These are phyloP conservation scores for Thermomucor indicae-seudaticae DNA, from an alignment of 371 early-diverging fungal genomes.

Conservation along the genomic window DNA sequence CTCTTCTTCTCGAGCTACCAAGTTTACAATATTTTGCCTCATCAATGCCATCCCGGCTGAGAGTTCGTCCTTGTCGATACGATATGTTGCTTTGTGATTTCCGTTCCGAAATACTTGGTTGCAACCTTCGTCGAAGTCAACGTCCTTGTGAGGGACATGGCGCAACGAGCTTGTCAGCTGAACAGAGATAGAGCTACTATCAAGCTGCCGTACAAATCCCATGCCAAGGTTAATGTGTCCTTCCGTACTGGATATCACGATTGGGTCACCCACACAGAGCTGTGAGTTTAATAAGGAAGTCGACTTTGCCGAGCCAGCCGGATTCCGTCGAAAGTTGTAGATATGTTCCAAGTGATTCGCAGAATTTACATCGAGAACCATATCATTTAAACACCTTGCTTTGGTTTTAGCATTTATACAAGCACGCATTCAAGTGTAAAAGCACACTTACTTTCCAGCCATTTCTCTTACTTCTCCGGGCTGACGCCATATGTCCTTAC, in stretches of 20 bases:
- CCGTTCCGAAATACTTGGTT: slow-evolving; percentile 3
- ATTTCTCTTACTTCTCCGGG: slow-evolving; percentile 35
- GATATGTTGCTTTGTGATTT: slow-evolving; percentile 35
- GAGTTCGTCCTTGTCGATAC: slow-evolving; percentile 87
- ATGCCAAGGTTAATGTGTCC: slow-evolving; percentile 75
- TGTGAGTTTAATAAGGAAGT: slow-evolving; percentile 50
- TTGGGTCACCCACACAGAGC: slow-evolving; percentile 73
- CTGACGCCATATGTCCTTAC: slow-evolving; percentile 82
- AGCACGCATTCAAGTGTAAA: neutral
- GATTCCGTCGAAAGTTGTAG: no score
- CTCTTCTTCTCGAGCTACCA: slow-evolving; percentile 49
- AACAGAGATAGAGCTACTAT: slow-evolving; percentile 46
- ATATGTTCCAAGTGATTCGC: no score
- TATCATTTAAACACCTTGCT: slow-evolving; percentile 21
- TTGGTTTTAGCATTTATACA: neutral
- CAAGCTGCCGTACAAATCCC: slow-evolving; percentile 65
- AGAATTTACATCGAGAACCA: slow-evolving; percentile 10
- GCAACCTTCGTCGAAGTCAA: slow-evolving; percentile 37
- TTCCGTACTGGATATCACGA: slow-evolving; percentile 76
- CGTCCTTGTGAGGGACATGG: slow-evolving; percentile 48
- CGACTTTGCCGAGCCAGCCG: neutral
- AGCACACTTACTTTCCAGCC: slow-evolving; percentile 18
- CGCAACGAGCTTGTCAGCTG: slow-evolving; percentile 63
- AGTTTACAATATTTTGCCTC: slow-evolving; percentile 70
- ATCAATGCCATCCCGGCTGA: slow-evolving; percentile 59